These are phyloP conservation scores for Picochlorum sp. DNA, from an alignment of 139 green algal genomes.

Conservation along the genomic window DNA sequence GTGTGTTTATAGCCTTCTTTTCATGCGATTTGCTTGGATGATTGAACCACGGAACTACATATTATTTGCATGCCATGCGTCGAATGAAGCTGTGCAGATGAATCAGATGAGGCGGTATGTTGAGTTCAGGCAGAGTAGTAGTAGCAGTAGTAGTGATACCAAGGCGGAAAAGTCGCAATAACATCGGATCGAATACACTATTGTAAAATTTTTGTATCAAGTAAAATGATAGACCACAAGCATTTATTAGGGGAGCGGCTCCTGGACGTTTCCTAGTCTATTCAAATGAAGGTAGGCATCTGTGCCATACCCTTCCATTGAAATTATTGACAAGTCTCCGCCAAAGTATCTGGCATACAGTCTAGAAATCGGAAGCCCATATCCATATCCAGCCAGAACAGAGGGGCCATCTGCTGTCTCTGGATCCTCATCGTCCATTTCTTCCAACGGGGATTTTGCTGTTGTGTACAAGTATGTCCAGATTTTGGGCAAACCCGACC, in stretches of 20 bases:
- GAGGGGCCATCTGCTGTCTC: slow-evolving; percentile 31
- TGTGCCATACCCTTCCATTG: slow-evolving; percentile 96
- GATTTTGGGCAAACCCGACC: slow-evolving; percentile 82
- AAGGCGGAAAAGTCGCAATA: too few species aligned
- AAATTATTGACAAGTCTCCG: slow-evolving; percentile 92
- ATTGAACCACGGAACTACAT: slow-evolving; percentile 70
- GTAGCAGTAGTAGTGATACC: too few species aligned
- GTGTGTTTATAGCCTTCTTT: slow-evolving; percentile 66
- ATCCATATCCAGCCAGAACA: slow-evolving; percentile 88
- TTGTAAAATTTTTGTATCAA: too few species aligned
- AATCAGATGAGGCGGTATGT: slow-evolving; percentile 42
- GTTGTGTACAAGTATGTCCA: slow-evolving; percentile 99
- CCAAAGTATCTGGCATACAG: slow-evolving; percentile 95
- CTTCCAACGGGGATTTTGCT: slow-evolving; percentile 51
- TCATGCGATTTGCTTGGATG: slow-evolving; percentile 74
- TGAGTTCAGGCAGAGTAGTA: slow-evolving; percentile 3
- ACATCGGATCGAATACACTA: too few species aligned
- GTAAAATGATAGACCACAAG: too few species aligned
- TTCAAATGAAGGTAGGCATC: slow-evolving; percentile 98
- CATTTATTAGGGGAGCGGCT: slow-evolving; percentile 77
- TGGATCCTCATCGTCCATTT: slow-evolving; percentile 38
- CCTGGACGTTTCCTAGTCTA: slow-evolving; percentile 83
- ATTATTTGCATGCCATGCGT: slow-evolving; percentile 63
- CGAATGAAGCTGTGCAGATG: slow-evolving; percentile 67
- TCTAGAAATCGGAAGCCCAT: slow-evolving; percentile 84